Percentiles rank a stretch among this genome's conserved stretches.
Evolutionary conservation across 345 rosid genomes (phyloP).

Genomic region (Stellera chamaejasme): DNA sequence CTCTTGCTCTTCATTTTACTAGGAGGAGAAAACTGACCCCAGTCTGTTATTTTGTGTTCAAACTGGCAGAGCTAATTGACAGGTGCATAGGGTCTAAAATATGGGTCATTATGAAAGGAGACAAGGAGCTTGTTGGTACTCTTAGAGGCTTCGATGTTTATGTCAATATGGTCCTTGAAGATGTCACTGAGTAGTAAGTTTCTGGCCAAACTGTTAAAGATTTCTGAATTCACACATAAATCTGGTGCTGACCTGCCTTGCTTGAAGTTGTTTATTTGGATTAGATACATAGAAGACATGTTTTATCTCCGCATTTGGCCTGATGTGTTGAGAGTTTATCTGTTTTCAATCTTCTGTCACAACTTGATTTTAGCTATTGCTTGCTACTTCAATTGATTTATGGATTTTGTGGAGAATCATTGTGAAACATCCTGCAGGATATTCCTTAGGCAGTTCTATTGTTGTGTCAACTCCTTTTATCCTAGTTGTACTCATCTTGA

Average conservation of each 20-base stretch:
- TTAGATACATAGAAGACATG: constrained; percentile 10
- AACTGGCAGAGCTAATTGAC: constrained; percentile 59
- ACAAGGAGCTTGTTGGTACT: constrained; percentile 81
- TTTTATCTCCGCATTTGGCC: too few species aligned
- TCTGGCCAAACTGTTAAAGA: neutral
- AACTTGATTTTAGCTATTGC: too few species aligned
- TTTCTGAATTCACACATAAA: neutral
- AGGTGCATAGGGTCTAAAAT: constrained; percentile 83
- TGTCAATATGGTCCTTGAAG: constrained; percentile 78
- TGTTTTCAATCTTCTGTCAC: too few species aligned
- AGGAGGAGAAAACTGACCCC: neutral
- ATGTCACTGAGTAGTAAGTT: constrained; percentile 62
- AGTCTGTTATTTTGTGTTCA: neutral
- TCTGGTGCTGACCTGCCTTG: neutral
- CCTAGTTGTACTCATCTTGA: too few species aligned
- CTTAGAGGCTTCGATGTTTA: constrained; percentile 77
- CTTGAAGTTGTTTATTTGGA: neutral
- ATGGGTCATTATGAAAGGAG: constrained; percentile 92
- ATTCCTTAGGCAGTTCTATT: too few species aligned
- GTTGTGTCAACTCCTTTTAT: too few species aligned
- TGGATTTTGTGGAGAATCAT: too few species aligned
- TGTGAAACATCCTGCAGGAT: too few species aligned
- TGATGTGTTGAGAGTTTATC: too few species aligned
- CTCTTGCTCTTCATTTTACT: neutral
- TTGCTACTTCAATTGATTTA: too few species aligned